Base-by-base conservation (phyloP, 129 eudicot genomes). In the Flaveria robusta region DNA sequence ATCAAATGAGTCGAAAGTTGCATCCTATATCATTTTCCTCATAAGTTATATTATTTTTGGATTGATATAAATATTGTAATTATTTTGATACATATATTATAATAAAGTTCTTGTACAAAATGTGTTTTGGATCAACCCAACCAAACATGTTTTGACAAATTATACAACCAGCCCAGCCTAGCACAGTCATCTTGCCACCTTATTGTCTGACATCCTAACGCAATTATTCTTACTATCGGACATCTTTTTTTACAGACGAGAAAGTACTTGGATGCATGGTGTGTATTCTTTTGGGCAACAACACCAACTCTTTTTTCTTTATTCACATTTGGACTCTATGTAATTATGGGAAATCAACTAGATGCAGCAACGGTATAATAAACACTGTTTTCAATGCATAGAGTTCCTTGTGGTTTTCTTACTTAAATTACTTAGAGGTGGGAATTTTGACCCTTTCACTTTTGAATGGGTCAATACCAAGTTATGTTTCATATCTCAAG, bases 241-340 rank as follows among this genome's bases (percentile, higher is more conserved):
- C 37, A 62, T 62, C 66, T 29, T 67, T 15, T 27, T 49, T 72
- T 75, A 62, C 26, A 93, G 98, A 91, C 97, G 54, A 85, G 98
- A 81, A 93, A 93, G 77, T 93, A 93, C 82, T 76, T 93, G 85
- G 98, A 93, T 84, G 97, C 97, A 7, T 93, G 98, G 98, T 93
- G 98, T 71, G 98, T 93, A 37, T 93, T 93, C 88, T 93, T 93
- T 81, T 93, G 98, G 98, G 98, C 98, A 71, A 91, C 97, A 34
- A 93, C 98, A 56, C 97, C 98, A 20, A 91, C 98, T 70, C 93
- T 93, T 64, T 88, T 90, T 86, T 93, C 98, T 68, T 78, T 93
- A 71, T 91, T 70, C 88, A 93, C 98, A 26, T 93, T 93, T 70
- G 97, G 97, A 71, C 98, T 91, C 63, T 91, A 85, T 75, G 81